phyloP scores from a whole-genome alignment of 2,329 filamentous ascomycete genomes.

The Fusarium sp. region DNA sequence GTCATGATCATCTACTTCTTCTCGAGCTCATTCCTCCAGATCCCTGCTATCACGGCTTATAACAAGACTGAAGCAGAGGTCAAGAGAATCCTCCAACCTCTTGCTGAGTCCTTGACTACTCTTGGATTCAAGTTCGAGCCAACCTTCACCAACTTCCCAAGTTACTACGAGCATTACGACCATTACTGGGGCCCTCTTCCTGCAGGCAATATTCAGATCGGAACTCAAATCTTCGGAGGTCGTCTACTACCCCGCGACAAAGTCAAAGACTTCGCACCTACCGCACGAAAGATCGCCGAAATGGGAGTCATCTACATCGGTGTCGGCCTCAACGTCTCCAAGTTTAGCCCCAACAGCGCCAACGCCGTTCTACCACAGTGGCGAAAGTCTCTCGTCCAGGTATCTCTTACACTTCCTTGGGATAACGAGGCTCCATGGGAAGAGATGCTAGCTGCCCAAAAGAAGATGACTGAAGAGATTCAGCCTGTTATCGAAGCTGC shows the following conservation, averaged over 20 bases:
- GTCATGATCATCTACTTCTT: constrained; percentile 57
- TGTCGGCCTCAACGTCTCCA: constrained; percentile 44
- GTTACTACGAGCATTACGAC: constrained; percentile 56
- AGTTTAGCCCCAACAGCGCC: constrained; percentile 34
- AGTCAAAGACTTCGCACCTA: constrained; percentile 34
- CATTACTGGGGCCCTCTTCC: constrained; percentile 57
- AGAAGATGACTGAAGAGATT: constrained; percentile 44
- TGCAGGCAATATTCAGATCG: constrained; percentile 49
- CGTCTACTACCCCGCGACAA: constrained; percentile 56
- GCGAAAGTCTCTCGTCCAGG: constrained; percentile 51
- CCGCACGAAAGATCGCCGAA: constrained; percentile 30
- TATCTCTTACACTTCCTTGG: constrained; percentile 46
- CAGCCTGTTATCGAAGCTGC: constrained; percentile 46
- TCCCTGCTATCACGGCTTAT: constrained; percentile 56
- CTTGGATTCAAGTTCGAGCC: constrained; percentile 25
- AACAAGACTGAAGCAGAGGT: constrained; percentile 55
- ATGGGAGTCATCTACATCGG: constrained; percentile 46
- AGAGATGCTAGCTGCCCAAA: constrained; percentile 47
- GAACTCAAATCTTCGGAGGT: constrained; percentile 51
- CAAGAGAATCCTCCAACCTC: constrained; percentile 52
- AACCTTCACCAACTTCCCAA: constrained; percentile 29
- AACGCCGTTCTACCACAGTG: constrained; percentile 57
- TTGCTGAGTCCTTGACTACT: constrained; percentile 24
- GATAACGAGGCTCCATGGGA: constrained; percentile 44
- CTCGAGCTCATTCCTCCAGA: constrained; percentile 13